Evolutionary conservation across 192 early-diverging fungal genomes (phyloP), one percentile per base, ranked within the genome.

Genomic region (Dissophora ornata): DNA sequence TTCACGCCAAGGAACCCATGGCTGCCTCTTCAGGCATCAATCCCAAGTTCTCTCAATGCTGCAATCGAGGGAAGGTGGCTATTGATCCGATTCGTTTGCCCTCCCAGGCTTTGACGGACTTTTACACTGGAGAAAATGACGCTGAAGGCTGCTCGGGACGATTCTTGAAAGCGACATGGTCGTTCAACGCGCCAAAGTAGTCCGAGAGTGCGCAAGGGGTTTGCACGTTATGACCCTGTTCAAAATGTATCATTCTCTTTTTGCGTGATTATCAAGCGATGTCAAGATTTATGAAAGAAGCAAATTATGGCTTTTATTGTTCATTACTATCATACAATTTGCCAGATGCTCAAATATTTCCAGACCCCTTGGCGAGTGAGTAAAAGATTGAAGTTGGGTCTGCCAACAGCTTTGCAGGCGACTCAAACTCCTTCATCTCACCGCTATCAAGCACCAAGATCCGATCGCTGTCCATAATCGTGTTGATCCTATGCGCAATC

Each of bases 381-480:
- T 36, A 55, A 46, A 69, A 55, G 29, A 55, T 54, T 19, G 49
- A 48, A 49, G 67, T 58, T n/a, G 41, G 41, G 44, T 63, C 29
- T n/a, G 21, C 16, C 24, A 74, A 50, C 61, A 95, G 67, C n/a
- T 57, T 79, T 13, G 58, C 24, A 12, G 93, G 92, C 29, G 85
- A 73, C 28, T 90, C 92, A 55, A 82, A 87, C 71, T 96, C 94
- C 1, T 82, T 83, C 32, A 93, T 79, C 28, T 75, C 32, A 13
- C 93, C 93, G 18, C 77, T 69, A 30, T 92, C 92, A 18, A 97
- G 66, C 0, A 97, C 93, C 32, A 95, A 55, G 26, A 97, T 89
- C 16, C 85, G 79, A 63, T 92, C 90, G 55, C 69, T 80, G 65
- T 85, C 82, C 67, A 82, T 80, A 13, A 89, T 80, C 1, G 91